A percentile compares a stretch with the other conserved stretches of the same genome.
Conservation (phyloP, 345 rosid genomes). For the Citrus inodora region DNA sequence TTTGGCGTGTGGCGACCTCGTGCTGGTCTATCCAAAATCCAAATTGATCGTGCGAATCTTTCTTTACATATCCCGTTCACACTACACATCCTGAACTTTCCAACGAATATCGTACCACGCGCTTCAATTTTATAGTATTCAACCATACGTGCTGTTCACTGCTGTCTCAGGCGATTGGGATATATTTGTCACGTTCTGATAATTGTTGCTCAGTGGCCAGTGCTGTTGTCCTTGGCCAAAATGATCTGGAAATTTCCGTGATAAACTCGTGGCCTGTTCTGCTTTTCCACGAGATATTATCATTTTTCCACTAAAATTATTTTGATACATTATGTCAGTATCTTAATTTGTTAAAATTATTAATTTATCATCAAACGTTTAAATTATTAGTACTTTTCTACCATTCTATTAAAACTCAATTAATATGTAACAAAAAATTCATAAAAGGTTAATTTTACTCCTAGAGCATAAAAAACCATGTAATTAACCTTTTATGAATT, state of each 20-base stretch:
- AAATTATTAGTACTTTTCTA: too few relatives aligned
- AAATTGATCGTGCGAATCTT: slow-evolving; percentile 18
- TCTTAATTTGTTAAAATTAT: too few relatives aligned
- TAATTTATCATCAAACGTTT: too few relatives aligned
- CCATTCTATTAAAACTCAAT: too few relatives aligned
- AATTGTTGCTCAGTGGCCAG: too few relatives aligned
- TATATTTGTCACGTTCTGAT: background rate
- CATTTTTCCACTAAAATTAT: too few relatives aligned
- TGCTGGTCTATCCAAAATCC: slow-evolving; percentile 36
- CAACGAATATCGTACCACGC: background rate
- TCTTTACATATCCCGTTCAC: slow-evolving; percentile 6
- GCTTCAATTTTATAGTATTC: background rate
- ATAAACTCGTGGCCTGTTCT: background rate
- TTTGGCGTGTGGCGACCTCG: slow-evolving; percentile 68
- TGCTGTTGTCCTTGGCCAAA: background rate
- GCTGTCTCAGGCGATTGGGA: background rate
- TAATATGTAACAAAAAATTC: too few relatives aligned
- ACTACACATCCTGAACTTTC: background rate
- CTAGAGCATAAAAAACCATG: too few relatives aligned
- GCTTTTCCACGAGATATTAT: too few relatives aligned
- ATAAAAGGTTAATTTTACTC: too few relatives aligned
- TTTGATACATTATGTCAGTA: too few relatives aligned
- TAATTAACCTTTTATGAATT: too few relatives aligned
- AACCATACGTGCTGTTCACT: background rate
- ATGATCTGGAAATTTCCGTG: background rate